Evolutionary conservation across 1,284 basidiomycete genomes (phyloP).

Genomic region (Sphaerobolus stellatus): DNA sequence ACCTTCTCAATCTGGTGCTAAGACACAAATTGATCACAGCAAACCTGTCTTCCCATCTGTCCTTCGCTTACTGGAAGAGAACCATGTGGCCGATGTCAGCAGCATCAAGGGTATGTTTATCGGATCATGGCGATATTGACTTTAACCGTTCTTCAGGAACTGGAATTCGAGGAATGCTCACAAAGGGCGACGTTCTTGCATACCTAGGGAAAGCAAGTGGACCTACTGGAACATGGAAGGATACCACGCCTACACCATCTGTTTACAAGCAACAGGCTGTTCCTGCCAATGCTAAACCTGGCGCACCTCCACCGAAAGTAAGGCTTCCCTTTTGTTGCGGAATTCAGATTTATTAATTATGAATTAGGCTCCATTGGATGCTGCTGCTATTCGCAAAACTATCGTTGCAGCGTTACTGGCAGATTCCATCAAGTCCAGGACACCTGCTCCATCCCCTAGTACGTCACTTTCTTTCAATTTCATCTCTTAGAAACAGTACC

Average conservation of each 20-base stretch:
- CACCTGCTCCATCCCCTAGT: constrained; percentile 23
- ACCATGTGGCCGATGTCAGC: constrained; percentile 54
- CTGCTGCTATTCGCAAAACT: constrained; percentile 63
- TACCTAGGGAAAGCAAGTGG: constrained; percentile 79
- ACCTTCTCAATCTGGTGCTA: constrained; percentile 33
- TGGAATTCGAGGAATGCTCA: constrained; percentile 85
- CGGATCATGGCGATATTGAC: background rate
- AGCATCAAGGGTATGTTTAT: constrained; percentile 48
- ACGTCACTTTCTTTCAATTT: constrained; percentile 5
- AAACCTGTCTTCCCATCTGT: constrained; percentile 79
- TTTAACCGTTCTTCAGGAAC: constrained; percentile 47
- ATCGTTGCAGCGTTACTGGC: constrained; percentile 71
- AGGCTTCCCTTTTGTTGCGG: constrained; percentile 7
- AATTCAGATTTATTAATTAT: constrained; percentile 7
- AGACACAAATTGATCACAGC: constrained; percentile 44
- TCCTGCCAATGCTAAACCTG: background rate
- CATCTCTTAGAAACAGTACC: constrained; percentile 8
- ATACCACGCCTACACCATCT: constrained; percentile 12
- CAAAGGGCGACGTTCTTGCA: constrained; percentile 85
- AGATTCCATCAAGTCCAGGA: constrained; percentile 54
- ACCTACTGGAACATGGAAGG: constrained; percentile 72
- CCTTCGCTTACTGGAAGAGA: constrained; percentile 62
- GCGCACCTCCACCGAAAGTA: constrained; percentile 13
- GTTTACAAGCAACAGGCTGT: constrained; percentile 13
- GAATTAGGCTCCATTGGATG: constrained; percentile 57